Evolutionary conservation across 345 rosid genomes (phyloP), one percentile per base, ranked within the genome.

Genomic region (Physaria fendleri): DNA sequence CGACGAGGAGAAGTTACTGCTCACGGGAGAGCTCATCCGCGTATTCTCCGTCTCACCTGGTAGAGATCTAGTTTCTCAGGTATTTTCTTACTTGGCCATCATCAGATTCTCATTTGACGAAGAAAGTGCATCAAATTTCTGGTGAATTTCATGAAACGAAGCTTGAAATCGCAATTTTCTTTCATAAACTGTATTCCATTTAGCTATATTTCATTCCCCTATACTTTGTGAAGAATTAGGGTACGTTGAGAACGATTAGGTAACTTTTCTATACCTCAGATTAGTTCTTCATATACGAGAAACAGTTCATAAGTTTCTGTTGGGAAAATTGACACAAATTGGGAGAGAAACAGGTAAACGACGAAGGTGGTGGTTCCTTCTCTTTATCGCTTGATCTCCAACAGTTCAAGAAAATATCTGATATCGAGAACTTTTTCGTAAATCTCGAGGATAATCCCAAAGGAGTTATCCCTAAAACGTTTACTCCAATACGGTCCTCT

Each of bases 401-500:
- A 72, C 75, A 74, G 11, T 89, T 89, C 43, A 78, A 78, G 58
- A 83, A 85, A 63, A 11, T 76, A 46, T 83, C 81, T 17, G 54
- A 77, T 17, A 55, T 81, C 33, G 75, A 74, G 25, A 77, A 80
- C 32, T 87, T 93, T 62, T 86, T 80, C 65, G 35, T 74, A 12
- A 64, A 64, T 56, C 50, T 93, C 40, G 94, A 80, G 52, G 82
- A 84, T 47, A 85, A 75, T 66, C 99, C 99, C 49, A 85, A 76
- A 77, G 72, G 65, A 45, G 89, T 93, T 39, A 80, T 93, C 53
- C 74, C 83, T 74, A 89, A 69, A 68, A 83, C 68, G 4, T 93
- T 89, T 53, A 71, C 28, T 41, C 97, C 95, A 51, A 38, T 88
- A 67, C 85, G 97, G 41, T 74, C 95, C 67, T 84, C 95, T 5